phyloP scores from a whole-genome alignment of 2,329 filamentous ascomycete genomes.

The Colletotrichum costaricense region DNA sequence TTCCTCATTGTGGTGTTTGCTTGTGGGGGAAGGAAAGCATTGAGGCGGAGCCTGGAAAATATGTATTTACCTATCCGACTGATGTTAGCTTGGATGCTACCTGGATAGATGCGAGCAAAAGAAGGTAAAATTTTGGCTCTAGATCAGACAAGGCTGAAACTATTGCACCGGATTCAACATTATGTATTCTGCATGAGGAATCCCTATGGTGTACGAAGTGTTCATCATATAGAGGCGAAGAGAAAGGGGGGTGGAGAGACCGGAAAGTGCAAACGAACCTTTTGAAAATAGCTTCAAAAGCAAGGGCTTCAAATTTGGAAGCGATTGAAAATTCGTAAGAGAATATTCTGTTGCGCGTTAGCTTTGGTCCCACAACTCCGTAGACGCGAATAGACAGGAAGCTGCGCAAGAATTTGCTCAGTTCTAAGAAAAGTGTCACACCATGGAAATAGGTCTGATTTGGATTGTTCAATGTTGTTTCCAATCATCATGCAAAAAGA shows the following conservation, averaged over 20 bases:
- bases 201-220: conserved; percentile 70
- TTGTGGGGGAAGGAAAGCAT: conserved; percentile 32
- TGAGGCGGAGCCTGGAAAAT: conserved; percentile 14
- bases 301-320: conserved; percentile 58
- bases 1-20: conserved; percentile 62
- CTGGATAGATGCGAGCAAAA: conserved; percentile 37
- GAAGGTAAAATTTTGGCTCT: conserved; percentile 46
- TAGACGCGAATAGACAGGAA: background rate
- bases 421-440: conserved; percentile 64
- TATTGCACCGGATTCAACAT: conserved; percentile 71
- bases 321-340: conserved; percentile 1
- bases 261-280: conserved; percentile 16
- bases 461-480: conserved; percentile 66
- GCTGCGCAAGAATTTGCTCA: conserved; percentile 57
- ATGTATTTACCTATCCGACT: conserved; percentile 54
- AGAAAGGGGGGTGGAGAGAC: background rate
- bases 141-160: conserved; percentile 78
- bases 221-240: conserved; percentile 64
- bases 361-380: background rate
- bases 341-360: conserved; percentile 25
- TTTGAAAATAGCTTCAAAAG: conserved; percentile 26
- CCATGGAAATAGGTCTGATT: conserved; percentile 68
- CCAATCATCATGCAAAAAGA: conserved; percentile 52
- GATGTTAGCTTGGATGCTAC: conserved; percentile 49
- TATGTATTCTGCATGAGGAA: conserved; percentile 75